Evolutionary conservation across 345 rosid genomes (phyloP).

Genomic region (Cardiospermum halicacabum): DNA sequence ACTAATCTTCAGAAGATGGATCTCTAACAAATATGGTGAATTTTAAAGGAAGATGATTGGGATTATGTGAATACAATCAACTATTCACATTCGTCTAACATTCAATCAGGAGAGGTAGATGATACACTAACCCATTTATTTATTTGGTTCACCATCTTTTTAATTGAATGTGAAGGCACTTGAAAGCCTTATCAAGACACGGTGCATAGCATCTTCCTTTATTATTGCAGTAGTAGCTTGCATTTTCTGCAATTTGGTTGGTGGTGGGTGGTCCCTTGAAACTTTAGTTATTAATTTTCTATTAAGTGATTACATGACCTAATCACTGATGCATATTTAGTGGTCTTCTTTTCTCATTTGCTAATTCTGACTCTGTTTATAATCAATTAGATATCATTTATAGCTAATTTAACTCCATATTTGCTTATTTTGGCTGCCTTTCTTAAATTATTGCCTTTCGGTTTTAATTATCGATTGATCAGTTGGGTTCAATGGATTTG

Average conservation of each 20-base stretch:
- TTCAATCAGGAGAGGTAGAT: not conserved
- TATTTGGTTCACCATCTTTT: not conserved
- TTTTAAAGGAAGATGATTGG: not conserved
- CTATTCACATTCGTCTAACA: not conserved
- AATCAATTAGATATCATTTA: no score
- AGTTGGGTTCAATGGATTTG: no score
- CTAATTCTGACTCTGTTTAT: not conserved
- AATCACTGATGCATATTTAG: not conserved
- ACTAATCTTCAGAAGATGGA: no score
- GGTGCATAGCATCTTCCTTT: not conserved
- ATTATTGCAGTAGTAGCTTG: not conserved
- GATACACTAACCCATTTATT: not conserved
- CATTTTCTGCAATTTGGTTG: not conserved
- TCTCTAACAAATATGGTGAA: no score
- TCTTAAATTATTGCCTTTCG: no score
- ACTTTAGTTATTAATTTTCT: not conserved
- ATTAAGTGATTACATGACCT: not conserved
- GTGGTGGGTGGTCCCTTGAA: not conserved
- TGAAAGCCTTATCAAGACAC: not conserved
- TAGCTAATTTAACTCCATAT: not conserved
- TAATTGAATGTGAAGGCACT: constrained; percentile 7
- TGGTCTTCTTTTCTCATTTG: not conserved
- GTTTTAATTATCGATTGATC: no score
- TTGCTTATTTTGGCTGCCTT: not conserved
- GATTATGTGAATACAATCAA: not conserved